A percentile compares a stretch with the other conserved stretches of the same genome.
Evolutionary conservation across 139 green algal species (phyloP).

Genomic region (Coccomyxa sp.): DNA sequence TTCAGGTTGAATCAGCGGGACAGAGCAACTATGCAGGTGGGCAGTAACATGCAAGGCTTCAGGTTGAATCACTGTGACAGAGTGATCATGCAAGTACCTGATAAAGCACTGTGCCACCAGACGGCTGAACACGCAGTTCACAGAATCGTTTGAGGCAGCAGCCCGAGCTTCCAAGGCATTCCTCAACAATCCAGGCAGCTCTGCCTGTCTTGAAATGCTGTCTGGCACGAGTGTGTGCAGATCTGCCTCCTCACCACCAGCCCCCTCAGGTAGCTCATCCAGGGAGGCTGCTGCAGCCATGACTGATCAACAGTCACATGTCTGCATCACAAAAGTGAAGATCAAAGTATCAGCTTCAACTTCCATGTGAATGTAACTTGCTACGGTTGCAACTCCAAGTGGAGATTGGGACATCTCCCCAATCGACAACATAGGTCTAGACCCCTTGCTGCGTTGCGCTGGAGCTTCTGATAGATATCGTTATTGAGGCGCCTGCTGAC

Average conservation of each 20-base stretch:
- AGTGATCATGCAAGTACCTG: background rate
- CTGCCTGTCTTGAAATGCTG: background rate
- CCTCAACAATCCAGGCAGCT: background rate
- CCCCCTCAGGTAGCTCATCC: background rate
- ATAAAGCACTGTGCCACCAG: slow-evolving; percentile 2
- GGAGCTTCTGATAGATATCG: too few species aligned
- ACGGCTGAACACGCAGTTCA: background rate
- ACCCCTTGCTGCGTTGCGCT: too few species aligned
- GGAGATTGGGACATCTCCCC: too few species aligned
- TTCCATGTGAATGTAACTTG: too few species aligned
- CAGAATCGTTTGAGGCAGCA: background rate
- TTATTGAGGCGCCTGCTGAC: too few species aligned
- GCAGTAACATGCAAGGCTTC: background rate
- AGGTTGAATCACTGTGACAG: background rate
- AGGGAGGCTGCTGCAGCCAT: background rate
- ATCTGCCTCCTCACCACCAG: background rate
- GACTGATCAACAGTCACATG: too few species aligned
- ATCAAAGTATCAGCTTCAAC: too few species aligned
- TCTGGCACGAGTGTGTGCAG: background rate
- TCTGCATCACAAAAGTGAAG: too few species aligned
- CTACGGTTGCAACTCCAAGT: too few species aligned
- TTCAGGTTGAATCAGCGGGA: background rate
- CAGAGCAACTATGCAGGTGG: background rate
- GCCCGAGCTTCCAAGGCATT: background rate
- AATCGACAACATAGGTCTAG: too few species aligned